phyloP scores from a whole-genome alignment of 805 yeast genomes.

The Schwanniomyces occidentalis region DNA sequence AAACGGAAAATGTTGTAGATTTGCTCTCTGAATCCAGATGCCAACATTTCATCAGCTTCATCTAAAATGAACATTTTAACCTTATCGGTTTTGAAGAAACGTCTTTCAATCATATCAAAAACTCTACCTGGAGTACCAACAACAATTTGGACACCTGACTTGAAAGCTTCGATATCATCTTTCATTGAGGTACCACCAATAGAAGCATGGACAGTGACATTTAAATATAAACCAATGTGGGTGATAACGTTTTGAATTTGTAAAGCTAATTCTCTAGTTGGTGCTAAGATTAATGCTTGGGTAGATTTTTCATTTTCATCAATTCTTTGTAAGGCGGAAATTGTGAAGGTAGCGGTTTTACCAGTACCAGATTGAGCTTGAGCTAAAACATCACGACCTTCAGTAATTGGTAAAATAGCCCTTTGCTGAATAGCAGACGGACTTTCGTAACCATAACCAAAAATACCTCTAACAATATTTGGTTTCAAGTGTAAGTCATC shows the following conservation, averaged over 20 bases:
- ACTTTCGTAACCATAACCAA: slow-evolving; percentile 77
- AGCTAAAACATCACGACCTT: slow-evolving; percentile 72
- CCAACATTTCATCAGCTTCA: slow-evolving; percentile 97
- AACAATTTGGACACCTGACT: slow-evolving; percentile 86
- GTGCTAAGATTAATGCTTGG: slow-evolving; percentile 93
- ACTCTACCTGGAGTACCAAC: slow-evolving; percentile 99
- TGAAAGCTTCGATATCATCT: slow-evolving; percentile 83
- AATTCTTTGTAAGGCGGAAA: slow-evolving; percentile 69
- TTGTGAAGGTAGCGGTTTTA: slow-evolving; percentile 85
- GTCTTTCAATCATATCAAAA: slow-evolving; percentile 90
- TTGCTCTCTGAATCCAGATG: slow-evolving; percentile 92
- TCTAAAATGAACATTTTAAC: slow-evolving; percentile 94
- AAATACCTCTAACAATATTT: slow-evolving; percentile 73
- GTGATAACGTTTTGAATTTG: slow-evolving; percentile 94
- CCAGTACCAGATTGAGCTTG: slow-evolving; percentile 93
- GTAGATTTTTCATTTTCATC: slow-evolving; percentile 72
- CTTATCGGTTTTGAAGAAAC: slow-evolving; percentile 76
- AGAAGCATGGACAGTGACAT: slow-evolving; percentile 91
- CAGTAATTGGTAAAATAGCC: slow-evolving; percentile 76
- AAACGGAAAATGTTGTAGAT: slow-evolving; percentile 89
- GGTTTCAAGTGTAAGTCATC: slow-evolving; percentile 77
- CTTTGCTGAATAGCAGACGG: slow-evolving; percentile 84
- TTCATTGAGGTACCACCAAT: slow-evolving; percentile 94
- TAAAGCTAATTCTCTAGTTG: slow-evolving; percentile 95
- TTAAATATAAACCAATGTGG: slow-evolving; percentile 88